Evolutionary conservation across 1,284 basidiomycete species (phyloP).

Genomic region (Fomitopsis betulina): DNA sequence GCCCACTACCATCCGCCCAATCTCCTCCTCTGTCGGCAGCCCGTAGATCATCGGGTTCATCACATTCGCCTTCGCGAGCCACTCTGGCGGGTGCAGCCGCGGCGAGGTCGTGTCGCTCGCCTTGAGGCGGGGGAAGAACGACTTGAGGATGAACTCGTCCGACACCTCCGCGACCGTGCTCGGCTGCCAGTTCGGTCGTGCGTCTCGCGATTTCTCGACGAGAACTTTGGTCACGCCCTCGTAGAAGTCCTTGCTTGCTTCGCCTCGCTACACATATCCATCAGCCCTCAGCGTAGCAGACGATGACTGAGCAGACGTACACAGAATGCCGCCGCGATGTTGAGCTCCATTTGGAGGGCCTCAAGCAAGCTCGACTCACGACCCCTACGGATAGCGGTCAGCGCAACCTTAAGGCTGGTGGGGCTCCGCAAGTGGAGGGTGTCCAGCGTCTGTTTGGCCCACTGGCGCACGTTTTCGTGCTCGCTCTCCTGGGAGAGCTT

Average conservation of each 20-base stretch:
- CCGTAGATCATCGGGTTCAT: slow-evolving; percentile 49
- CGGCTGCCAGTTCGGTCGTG: slow-evolving; percentile 31
- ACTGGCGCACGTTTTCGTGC: slow-evolving; percentile 48
- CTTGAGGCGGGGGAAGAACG: slow-evolving; percentile 53
- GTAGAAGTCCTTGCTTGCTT: slow-evolving; percentile 77
- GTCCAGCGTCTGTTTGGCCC: slow-evolving; percentile 71
- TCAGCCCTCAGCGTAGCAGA: not conserved
- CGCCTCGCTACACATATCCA: slow-evolving; percentile 36
- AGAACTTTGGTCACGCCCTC: slow-evolving; percentile 80
- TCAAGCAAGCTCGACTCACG: slow-evolving; percentile 57
- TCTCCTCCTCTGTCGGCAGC: slow-evolving; percentile 66
- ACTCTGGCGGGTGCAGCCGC: slow-evolving; percentile 40
- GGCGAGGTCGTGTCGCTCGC: slow-evolving; percentile 36
- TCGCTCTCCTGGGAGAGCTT: slow-evolving; percentile 39
- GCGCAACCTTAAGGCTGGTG: slow-evolving; percentile 84
- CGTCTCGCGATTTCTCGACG: slow-evolving; percentile 8
- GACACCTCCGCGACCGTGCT: slow-evolving; percentile 53
- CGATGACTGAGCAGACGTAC: slow-evolving; percentile 42
- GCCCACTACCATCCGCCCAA: slow-evolving; percentile 57
- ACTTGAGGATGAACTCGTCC: slow-evolving; percentile 42
- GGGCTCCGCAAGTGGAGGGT: slow-evolving; percentile 74
- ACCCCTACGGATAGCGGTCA: slow-evolving; percentile 74
- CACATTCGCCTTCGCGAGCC: slow-evolving; percentile 23
- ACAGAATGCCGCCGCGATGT: slow-evolving; percentile 77
- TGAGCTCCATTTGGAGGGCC: slow-evolving; percentile 78